Evolutionary conservation across 2,329 filamentous ascomycete genomes (phyloP), one percentile per base, ranked within the genome.

Genomic region (Phialemonium atrogriseum): DNA sequence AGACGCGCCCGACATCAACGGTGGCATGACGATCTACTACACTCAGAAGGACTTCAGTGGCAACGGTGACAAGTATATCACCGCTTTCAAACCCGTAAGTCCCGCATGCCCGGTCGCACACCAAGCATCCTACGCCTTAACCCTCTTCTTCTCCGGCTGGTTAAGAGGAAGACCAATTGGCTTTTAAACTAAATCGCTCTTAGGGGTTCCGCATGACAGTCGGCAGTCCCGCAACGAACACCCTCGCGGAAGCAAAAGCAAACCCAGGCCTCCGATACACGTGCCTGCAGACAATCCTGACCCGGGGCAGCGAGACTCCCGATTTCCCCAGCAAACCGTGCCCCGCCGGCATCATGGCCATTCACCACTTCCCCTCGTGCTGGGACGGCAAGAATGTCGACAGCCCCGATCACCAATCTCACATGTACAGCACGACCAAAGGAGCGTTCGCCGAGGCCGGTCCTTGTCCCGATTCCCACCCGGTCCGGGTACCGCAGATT

Each of bases 331-430:
- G 12, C 14, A 30, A 29, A n/a, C 20, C 24, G 14, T 36, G 34
- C 30, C 28, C 34, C 8, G 34, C 30, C 14, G 34, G 34, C 25
- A 33, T 36, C 21, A 32, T 36, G 16, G 26, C 30, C 20, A 30
- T 36, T 7, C 34, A 30, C 29, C 33, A 35, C 15, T 30, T 35
- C 8, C 20, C 32, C 46, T 30, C 46, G 40, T 80, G 75, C 58
- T 80, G 76, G 75, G 64, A 80, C 37, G 76, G 75, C 19, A 55
- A 58, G 25, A 65, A 75, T 39, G 44, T 73, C 13, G 72, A 78
- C 46, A 62, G 63, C 5, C 28, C 56, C 1, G 59, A 76, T 49
- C 71, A 77, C 50, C 48, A 54, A 21, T 42, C 43, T 22, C 54
- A 58, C 39, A 56, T 60, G 31, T 54, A 59, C 29, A 63, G 56